Base-by-base conservation (phyloP, 2,329 filamentous ascomycete genomes). In the Venturia oleaginea region DNA sequence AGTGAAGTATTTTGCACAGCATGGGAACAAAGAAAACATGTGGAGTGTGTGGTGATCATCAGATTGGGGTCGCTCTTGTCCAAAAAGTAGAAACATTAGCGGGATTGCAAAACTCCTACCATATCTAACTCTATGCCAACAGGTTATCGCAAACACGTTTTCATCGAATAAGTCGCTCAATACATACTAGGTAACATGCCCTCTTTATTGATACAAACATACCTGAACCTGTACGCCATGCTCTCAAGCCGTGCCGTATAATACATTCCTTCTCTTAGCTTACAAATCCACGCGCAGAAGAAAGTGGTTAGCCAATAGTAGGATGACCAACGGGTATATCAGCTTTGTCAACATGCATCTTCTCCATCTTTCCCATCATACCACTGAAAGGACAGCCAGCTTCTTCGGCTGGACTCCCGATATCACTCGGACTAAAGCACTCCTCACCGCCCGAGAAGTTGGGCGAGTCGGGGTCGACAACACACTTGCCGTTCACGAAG, bases 401-500 rank as follows among this genome's bases (percentile, higher is more conserved):
- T 32, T 64, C 51, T 40, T 64, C 51, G 27, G 32, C 38, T 15
- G 51, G 62, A 13, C 22, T 64, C 5, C 30, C 51, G 2, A 64
- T n/a, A 24, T 40, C 34, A 38, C 62, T 59, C 4, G 43, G 43
- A 22, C 60, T 62, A 42, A 62, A 62, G n/a, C 1, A 34, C 38
- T 62, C 60, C 30, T 62, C 60, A 4, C 60, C 60, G 11, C 60
- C 38, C n/a, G 37, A 42, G 10, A 40, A 27, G 22, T 22, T 43
- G 24, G 32, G 46, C 19, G 19, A 30, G 10, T 38, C 32, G 22
- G 17, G 61, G 22, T 54, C 46, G 54, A 75, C 46, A 3, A 75
- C 69, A 63, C 70, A 72, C 68, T 71, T 74, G 19, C 74, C 73
- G 62, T 75, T 71, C 19, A 76, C 66, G 63, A 72, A 76, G 17